phyloP scores from a whole-genome alignment of 352 stramenopile genomes.

The Globisporangium recalcitrans region DNA sequence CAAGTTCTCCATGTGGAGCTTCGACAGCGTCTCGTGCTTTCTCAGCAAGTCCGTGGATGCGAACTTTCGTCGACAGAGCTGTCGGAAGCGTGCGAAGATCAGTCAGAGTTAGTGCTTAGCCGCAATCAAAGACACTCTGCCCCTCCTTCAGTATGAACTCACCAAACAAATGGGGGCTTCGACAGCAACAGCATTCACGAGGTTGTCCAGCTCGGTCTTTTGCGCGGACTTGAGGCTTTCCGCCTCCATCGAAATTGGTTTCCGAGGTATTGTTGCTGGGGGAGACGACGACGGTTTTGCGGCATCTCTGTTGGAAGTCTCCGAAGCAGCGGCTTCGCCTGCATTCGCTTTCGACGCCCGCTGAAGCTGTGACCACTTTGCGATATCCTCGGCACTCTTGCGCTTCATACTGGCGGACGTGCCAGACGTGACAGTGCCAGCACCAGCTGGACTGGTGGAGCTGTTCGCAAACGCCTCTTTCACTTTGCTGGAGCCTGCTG shows the following conservation, averaged over 20 bases:
- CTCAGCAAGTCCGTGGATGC: slow-evolving; percentile 60
- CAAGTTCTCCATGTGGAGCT: slow-evolving; percentile 71
- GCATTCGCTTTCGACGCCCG: slow-evolving; percentile 22
- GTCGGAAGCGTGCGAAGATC: not conserved
- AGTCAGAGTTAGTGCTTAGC: not conserved
- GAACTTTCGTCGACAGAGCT: slow-evolving; percentile 83
- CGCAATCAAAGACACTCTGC: not conserved
- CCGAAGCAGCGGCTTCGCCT: not conserved
- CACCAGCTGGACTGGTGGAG: slow-evolving; percentile 9
- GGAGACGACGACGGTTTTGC: not conserved
- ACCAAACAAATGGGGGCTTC: slow-evolving; percentile 81
- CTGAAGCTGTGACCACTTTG: slow-evolving; percentile 77
- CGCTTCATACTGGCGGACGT: slow-evolving; percentile 42
- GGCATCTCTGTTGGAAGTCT: not conserved
- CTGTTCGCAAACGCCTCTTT: not conserved
- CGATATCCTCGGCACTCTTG: slow-evolving; percentile 76
- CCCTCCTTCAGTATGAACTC: slow-evolving; percentile 13
- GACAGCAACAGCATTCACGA: slow-evolving; percentile 36
- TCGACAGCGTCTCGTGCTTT: slow-evolving; percentile 77
- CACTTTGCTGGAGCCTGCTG: slow-evolving; percentile 7
- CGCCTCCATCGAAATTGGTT: not conserved
- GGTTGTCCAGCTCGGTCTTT: slow-evolving; percentile 25
- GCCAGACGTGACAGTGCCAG: slow-evolving; percentile 6
- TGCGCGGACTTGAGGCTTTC: not conserved
- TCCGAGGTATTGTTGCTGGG: slow-evolving; percentile 6